A percentile compares a stretch with the other conserved stretches of the same genome.
Evolutionary conservation across 164 flowering plant genomes (phyloP).

Genomic region (Kingdonia uniflora): DNA sequence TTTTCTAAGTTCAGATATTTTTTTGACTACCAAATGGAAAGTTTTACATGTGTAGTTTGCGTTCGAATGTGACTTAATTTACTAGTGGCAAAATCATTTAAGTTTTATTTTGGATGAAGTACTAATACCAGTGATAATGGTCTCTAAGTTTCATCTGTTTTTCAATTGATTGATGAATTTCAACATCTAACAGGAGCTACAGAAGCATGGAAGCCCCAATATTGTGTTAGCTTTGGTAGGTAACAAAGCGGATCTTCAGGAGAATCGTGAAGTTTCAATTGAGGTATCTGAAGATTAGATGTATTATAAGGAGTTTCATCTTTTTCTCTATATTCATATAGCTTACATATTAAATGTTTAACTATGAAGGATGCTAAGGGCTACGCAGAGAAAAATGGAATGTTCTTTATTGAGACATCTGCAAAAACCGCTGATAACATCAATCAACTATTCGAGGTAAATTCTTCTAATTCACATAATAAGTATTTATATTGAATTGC

Average conservation of each 20-base stretch:
- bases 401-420: conserved; percentile 98
- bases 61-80: too few relatives aligned
- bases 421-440: conserved; percentile 99
- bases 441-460: conserved; percentile 91
- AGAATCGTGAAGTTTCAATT: conserved; percentile 63
- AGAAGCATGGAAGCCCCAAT: conserved; percentile 93
- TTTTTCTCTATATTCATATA: too few relatives aligned
- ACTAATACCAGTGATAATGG: too few relatives aligned
- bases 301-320: neutral
- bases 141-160: too few relatives aligned
- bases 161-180: too few relatives aligned
- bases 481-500: too few relatives aligned
- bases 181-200: conserved; percentile 56
- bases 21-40: too few relatives aligned
- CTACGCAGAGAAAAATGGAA: conserved; percentile 92
- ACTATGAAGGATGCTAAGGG: conserved; percentile 69
- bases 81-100: too few relatives aligned
- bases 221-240: conserved; percentile 98
- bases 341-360: neutral
- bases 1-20: too few relatives aligned
- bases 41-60: too few relatives aligned
- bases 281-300: conserved; percentile 37
- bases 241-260: conserved; percentile 96
- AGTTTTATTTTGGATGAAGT: too few relatives aligned
- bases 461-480: neutral